Evolutionary conservation across 768 basidiomycete species (phyloP).

Genomic region (Phanerochaete sordida): DNA sequence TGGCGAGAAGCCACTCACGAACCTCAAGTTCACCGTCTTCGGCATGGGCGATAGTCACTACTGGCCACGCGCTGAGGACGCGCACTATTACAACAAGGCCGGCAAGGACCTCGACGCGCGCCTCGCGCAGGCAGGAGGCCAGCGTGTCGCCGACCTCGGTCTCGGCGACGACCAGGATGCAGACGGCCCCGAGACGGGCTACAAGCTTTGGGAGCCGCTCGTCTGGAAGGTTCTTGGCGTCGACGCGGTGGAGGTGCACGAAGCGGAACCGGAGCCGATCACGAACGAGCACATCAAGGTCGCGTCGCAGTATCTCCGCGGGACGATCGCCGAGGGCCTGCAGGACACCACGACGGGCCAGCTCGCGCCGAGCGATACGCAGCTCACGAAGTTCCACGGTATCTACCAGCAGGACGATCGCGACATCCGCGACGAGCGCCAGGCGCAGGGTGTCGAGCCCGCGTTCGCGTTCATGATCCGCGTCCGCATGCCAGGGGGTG

Average conservation of each 20-base stretch:
- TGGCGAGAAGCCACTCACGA: constrained; percentile 57
- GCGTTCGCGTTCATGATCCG: constrained; percentile 99
- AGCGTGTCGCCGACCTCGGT: constrained; percentile 71
- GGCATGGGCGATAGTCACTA: constrained; percentile 98
- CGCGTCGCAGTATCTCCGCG: constrained; percentile 88
- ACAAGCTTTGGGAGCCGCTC: constrained; percentile 91
- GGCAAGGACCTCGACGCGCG: constrained; percentile 85
- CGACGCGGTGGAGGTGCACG: constrained; percentile 80
- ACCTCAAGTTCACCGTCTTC: constrained; percentile 80
- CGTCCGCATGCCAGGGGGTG: constrained; percentile 93
- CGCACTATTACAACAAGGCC: constrained; percentile 98
- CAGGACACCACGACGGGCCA: constrained; percentile 84
- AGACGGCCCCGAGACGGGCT: constrained; percentile 93
- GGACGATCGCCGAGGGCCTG: constrained; percentile 92
- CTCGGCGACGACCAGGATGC: constrained; percentile 97
- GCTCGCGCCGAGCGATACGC: constrained; percentile 86
- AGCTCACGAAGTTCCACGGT: constrained; percentile 97
- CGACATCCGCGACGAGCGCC: constrained; percentile 95
- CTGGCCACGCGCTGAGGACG: constrained; percentile 96
- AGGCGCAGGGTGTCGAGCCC: constrained; percentile 88
- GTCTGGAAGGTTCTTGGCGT: constrained; percentile 96
- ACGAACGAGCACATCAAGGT: constrained; percentile 99
- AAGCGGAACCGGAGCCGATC: constrained; percentile 94
- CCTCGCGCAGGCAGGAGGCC: constrained; percentile 74
- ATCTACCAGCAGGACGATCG: constrained; percentile 98